These are phyloP conservation scores for Stephania japonica DNA, from an alignment of 164 flowering plant species.

Conservation along the genomic window DNA sequence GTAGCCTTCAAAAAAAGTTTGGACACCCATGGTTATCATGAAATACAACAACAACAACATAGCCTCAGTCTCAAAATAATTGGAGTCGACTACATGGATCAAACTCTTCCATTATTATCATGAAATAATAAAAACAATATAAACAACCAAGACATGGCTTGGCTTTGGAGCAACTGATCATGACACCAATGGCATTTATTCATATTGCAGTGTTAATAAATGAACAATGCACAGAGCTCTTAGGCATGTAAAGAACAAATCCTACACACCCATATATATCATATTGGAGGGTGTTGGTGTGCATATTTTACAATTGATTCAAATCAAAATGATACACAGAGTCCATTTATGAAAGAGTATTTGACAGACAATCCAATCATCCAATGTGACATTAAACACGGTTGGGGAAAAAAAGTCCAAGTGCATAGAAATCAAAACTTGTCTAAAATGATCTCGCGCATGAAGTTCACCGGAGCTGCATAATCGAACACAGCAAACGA, in stretches of 20 bases:
- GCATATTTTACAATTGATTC: too few relatives aligned
- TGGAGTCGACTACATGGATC: too few relatives aligned
- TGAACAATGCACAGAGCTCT: neutral
- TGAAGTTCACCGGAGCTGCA: slow-evolving; percentile 51
- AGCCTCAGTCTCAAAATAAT: too few relatives aligned
- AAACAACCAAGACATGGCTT: neutral
- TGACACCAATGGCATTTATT: neutral
- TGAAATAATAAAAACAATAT: too few relatives aligned
- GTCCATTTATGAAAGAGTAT: neutral
- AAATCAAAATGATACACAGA: neutral
- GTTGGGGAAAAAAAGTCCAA: neutral
- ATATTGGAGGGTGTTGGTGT: neutral
- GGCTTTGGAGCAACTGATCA: neutral
- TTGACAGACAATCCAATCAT: neutral
- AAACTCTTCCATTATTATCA: too few relatives aligned
- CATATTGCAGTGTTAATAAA: neutral
- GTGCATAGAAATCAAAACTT: slow-evolving; percentile 26
- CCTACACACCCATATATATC: neutral
- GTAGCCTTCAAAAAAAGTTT: too few relatives aligned
- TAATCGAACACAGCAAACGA: neutral
- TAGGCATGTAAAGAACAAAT: too few relatives aligned
- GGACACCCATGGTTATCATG: too few relatives aligned
- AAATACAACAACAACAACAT: too few relatives aligned
- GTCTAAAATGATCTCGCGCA: slow-evolving; percentile 34
- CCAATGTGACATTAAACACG: neutral